Evolutionary conservation across 352 stramenopile genomes (phyloP).

Genomic region (Phytophthora agathidicida): DNA sequence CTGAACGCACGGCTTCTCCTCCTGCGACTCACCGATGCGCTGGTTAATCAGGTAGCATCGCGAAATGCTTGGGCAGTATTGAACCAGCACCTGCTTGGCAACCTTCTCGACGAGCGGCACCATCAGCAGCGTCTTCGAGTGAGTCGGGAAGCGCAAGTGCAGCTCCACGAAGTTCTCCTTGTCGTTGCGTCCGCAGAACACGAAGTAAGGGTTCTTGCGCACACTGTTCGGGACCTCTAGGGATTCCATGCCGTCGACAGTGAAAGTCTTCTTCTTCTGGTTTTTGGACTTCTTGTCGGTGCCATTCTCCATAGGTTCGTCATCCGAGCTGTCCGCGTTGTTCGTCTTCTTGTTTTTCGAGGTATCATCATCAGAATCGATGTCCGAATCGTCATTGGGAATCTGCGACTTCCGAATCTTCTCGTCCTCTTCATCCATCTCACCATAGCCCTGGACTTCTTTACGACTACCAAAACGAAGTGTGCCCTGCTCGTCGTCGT

Average conservation of each 20-base stretch:
- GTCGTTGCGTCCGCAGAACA: conserved; percentile 78
- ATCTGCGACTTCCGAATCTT: conserved; percentile 72
- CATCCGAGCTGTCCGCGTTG: conserved; percentile 29
- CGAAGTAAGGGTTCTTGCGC: conserved; percentile 89
- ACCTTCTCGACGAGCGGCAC: conserved; percentile 90
- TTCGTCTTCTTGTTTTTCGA: conserved; percentile 46
- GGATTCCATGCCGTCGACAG: conserved; percentile 64
- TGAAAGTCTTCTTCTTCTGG: conserved; percentile 50
- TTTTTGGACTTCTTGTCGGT: conserved; percentile 30
- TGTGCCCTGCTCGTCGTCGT: conserved; percentile 90
- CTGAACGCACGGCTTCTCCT: conserved; percentile 90
- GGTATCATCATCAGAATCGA: conserved; percentile 59
- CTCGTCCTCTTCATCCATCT: conserved; percentile 96
- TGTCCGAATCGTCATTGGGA: conserved; percentile 62
- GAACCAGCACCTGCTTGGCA: conserved; percentile 85
- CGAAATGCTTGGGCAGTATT: conserved; percentile 87
- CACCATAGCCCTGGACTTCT: conserved; percentile 88
- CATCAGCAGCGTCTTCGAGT: conserved; percentile 90
- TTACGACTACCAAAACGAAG: conserved; percentile 80
- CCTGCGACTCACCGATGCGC: conserved; percentile 71
- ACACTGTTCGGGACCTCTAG: conserved; percentile 77
- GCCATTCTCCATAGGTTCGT: conserved; percentile 47
- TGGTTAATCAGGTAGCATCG: conserved; percentile 92
- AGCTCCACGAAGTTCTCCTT: conserved; percentile 88
- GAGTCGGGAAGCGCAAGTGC: conserved; percentile 86